phyloP scores from a whole-genome alignment of 257 asterid genomes.

The Primulina eburnea region DNA sequence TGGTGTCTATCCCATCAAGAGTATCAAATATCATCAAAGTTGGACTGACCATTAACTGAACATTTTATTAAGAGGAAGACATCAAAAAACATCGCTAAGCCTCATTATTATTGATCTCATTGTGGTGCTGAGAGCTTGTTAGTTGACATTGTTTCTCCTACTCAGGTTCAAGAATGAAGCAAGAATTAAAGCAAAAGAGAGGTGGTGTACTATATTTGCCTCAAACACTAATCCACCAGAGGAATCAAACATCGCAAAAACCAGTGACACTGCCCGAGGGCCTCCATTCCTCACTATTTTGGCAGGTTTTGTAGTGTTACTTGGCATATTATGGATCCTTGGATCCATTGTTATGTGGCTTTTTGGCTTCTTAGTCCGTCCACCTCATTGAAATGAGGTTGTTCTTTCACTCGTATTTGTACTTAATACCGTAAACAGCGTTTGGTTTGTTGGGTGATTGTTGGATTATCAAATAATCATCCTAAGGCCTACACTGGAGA shows the following conservation, averaged over 20 bases:
- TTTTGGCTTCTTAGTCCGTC: slow-evolving; percentile 42
- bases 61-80: not conserved
- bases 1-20: not conserved
- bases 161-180: slow-evolving; percentile 43
- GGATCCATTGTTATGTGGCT: slow-evolving; percentile 58
- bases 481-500: not conserved
- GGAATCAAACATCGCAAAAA: slow-evolving; percentile 32
- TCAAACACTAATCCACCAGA: slow-evolving; percentile 44
- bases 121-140: not conserved
- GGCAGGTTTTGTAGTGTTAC: slow-evolving; percentile 67
- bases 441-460: not conserved
- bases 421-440: not conserved
- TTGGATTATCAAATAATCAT: not conserved
- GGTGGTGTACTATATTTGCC: slow-evolving; percentile 36
- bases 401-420: not conserved
- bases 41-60: not conserved
- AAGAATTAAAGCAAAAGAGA: slow-evolving; percentile 26
- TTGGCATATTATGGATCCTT: slow-evolving; percentile 39
- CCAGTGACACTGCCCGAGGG: slow-evolving; percentile 33
- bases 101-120: not conserved
- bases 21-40: not conserved
- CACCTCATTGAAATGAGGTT: slow-evolving; percentile 36
- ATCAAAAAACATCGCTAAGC: not conserved
- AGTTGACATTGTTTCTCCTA: not conserved
- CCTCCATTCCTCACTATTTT: slow-evolving; percentile 77